Evolutionary conservation across 1,139 yeast genomes (phyloP).

Genomic region (Scheffersomyces lignicola): DNA sequence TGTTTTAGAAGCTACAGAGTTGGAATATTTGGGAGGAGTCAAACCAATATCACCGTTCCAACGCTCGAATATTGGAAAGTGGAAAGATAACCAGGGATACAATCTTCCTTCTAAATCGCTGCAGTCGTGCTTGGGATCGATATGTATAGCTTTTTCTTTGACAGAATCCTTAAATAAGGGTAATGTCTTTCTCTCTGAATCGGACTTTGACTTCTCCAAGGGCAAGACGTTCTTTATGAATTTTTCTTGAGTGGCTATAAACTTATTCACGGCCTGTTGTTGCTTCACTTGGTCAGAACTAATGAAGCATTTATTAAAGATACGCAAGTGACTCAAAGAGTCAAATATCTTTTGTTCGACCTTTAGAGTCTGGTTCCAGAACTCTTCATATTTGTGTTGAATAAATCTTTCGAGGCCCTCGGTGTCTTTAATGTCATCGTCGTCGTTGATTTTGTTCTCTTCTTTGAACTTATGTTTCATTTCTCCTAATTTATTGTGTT

Average conservation of each 20-base stretch:
- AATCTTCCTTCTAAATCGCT: slow-evolving; percentile 12
- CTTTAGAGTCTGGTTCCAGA: slow-evolving; percentile 9
- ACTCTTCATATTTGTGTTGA: slow-evolving; percentile 14
- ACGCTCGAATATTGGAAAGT: slow-evolving; percentile 16
- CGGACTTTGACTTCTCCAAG: not conserved
- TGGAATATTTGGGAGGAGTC: slow-evolving; percentile 25
- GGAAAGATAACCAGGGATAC: slow-evolving; percentile 19
- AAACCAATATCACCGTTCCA: slow-evolving; percentile 21
- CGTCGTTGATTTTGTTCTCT: slow-evolving; percentile 10
- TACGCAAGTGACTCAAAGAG: slow-evolving; percentile 39
- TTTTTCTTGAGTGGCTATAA: slow-evolving; percentile 1
- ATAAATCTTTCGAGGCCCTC: slow-evolving; percentile 19
- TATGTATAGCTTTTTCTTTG: not conserved
- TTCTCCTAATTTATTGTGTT: not conserved
- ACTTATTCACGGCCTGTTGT: not conserved
- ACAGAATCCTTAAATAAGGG: not conserved
- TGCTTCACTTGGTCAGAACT: slow-evolving; percentile 13
- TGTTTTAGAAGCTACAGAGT: slow-evolving; percentile 18
- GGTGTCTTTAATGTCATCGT: slow-evolving; percentile 9
- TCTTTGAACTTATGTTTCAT: not conserved
- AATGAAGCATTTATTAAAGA: slow-evolving; percentile 40
- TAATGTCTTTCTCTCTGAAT: not conserved
- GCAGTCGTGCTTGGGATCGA: slow-evolving; percentile 3
- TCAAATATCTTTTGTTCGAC: slow-evolving; percentile 37
- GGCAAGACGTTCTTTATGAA: not conserved